A percentile compares a stretch with the other conserved stretches of the same genome.
Evolutionary conservation across 2,329 filamentous ascomycete species (phyloP).

Genomic region (Microascus cirrosus): DNA sequence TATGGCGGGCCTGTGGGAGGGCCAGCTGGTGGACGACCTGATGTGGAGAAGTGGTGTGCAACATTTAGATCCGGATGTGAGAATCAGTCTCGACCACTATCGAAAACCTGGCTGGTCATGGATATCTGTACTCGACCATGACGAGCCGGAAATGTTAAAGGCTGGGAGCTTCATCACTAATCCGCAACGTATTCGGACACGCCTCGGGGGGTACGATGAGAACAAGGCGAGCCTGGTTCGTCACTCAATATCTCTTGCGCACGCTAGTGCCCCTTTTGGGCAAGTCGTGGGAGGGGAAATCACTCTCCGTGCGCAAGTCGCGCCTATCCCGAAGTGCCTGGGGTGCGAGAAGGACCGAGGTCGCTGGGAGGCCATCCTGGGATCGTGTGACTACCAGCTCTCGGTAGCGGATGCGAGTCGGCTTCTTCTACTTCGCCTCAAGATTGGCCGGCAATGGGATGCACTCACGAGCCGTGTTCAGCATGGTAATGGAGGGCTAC

Average conservation of each 20-base stretch:
- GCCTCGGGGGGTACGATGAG: neutral
- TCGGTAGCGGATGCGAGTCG: neutral
- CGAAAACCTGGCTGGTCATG: slow-evolving; percentile 4
- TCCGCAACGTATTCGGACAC: neutral
- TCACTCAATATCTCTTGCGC: neutral
- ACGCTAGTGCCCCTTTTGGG: slow-evolving; percentile 3
- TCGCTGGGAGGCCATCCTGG: neutral
- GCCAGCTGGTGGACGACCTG: slow-evolving; percentile 2
- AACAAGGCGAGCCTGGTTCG: neutral
- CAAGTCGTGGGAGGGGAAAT: neutral
- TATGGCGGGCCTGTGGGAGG: slow-evolving; percentile 5
- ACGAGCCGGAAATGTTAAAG: neutral
- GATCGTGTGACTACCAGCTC: neutral
- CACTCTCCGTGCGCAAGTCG: slow-evolving; percentile 2
- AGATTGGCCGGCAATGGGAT: too few species aligned
- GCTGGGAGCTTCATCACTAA: neutral
- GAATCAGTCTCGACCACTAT: neutral
- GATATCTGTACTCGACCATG: slow-evolving; percentile 4
- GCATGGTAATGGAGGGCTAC: neutral
- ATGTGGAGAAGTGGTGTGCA: slow-evolving; percentile 1
- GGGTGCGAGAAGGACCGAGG: neutral
- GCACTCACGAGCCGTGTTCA: too few species aligned
- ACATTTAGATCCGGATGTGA: neutral
- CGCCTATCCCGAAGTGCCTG: neutral
- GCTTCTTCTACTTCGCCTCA: neutral